Base-by-base conservation (phyloP, 768 basidiomycete species). In the Fomitopsis serialis region DNA sequence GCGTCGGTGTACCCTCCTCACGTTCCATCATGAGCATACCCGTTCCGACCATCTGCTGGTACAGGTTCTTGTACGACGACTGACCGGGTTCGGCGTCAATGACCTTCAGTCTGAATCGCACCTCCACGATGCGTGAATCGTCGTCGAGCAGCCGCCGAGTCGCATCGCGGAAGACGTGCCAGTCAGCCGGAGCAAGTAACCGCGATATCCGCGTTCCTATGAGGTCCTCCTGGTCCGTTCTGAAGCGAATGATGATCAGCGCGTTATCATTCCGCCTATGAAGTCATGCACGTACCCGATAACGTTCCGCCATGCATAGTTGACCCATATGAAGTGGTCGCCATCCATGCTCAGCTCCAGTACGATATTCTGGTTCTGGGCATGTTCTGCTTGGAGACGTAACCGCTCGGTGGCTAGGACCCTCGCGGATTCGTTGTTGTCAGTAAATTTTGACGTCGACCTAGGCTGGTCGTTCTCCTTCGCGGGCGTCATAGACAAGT, bases 11-110 rank as follows among this genome's bases (percentile, higher is more conserved):
- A 17, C 88, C 88, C 50, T 86, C 87, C 66, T 93, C 84, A 29
- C 94, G 84, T 73, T 98, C 95, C 55, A 91, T 80, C 85, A 98
- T 95, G 62, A 98, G 81, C 97, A 99, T 98, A 17, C 97, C 97
- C 66, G 96, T 96, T 27, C 91, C 97, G 64, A 98, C 95, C 87
- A 98, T 93, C 60, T 81, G 83, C 67, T 92, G 89, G 68, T 82
- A 90, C 25, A 87, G 75, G 7, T 54, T 56, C 24, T 71, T 69
- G 10, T 70, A 66, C 36, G 76, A 76, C 17, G 72, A 63, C 22
- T 76, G 74, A 23, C 80, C 77, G 10, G 66, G 65, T 40, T 89
- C 87, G 43, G 74, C 67, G 24, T 77, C 79, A 2, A 85, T 79
- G 40, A 96, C 79, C 61, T 85, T 84, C 45, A 99, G 79, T 52